Conservation (phyloP, 345 rosid species). For the Murraya koenigii region DNA sequence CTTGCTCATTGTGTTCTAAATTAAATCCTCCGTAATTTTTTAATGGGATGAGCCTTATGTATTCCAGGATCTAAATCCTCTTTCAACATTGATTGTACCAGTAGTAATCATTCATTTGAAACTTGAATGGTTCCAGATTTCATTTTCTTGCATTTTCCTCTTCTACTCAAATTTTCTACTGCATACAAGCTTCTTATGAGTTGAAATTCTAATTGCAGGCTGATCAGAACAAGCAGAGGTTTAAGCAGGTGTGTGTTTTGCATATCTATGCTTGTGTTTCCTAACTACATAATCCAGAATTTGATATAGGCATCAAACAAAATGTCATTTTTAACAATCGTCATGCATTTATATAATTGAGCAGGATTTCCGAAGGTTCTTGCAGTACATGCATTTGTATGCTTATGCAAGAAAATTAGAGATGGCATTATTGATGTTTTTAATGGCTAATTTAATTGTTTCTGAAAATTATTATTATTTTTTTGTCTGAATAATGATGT, state of each 20-base stretch:
- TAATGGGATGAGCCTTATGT: not conserved
- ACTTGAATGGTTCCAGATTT: not conserved
- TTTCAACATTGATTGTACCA: not conserved
- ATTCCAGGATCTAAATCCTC: not conserved
- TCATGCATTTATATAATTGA: not conserved
- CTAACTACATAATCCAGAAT: not conserved
- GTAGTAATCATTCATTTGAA: not conserved
- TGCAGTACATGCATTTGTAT: no score
- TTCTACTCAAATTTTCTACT: not conserved
- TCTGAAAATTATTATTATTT: not conserved
- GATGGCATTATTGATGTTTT: not conserved
- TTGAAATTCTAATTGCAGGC: conserved; percentile 33
- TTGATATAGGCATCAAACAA: not conserved
- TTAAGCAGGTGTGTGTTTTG: conserved; percentile 33
- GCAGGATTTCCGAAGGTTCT: no score
- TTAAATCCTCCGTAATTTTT: not conserved
- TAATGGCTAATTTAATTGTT: no score
- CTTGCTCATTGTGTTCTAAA: not conserved
- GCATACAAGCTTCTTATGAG: not conserved
- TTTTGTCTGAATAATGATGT: not conserved
- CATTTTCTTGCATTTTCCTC: not conserved
- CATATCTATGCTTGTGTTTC: not conserved
- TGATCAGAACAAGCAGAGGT: conserved; percentile 34
- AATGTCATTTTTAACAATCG: not conserved
- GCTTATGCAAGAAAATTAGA: not conserved